phyloP scores from a whole-genome alignment of 805 yeast genomes.

The Candida vaughaniae region DNA sequence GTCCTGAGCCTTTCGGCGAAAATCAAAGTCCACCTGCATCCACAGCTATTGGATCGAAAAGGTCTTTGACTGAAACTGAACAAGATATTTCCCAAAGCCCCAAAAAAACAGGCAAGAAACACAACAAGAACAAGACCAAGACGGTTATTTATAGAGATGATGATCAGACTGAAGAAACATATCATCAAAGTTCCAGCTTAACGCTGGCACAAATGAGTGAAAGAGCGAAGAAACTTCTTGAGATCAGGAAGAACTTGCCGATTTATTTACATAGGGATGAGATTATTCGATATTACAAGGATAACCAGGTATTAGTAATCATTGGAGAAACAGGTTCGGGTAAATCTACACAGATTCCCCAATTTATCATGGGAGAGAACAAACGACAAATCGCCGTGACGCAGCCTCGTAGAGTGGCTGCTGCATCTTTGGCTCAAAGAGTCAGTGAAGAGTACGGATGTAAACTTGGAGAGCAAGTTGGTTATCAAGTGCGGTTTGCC shows the following conservation, averaged over 20 bases:
- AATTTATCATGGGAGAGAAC: slow-evolving; percentile 63
- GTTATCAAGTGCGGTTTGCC: slow-evolving; percentile 91
- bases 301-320: slow-evolving; percentile 69
- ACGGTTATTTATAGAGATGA: slow-evolving; percentile 21
- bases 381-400: slow-evolving; percentile 78
- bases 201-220: slow-evolving; percentile 26
- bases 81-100: background rate
- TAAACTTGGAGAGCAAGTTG: slow-evolving; percentile 74
- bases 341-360: slow-evolving; percentile 96
- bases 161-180: slow-evolving; percentile 24
- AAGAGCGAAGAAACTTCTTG: slow-evolving; percentile 33
- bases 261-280: slow-evolving; percentile 70
- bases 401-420: slow-evolving; percentile 97
- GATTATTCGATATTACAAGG: slow-evolving; percentile 52
- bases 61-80: background rate
- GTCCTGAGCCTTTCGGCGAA: background rate
- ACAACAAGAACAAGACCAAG: background rate
- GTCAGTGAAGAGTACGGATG: slow-evolving; percentile 88
- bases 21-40: background rate
- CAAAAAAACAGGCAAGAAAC: background rate
- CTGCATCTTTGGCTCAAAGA: slow-evolving; percentile 88
- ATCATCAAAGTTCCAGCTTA: slow-evolving; percentile 7
- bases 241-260: slow-evolving; percentile 62
- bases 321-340: slow-evolving; percentile 99
- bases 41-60: background rate